Evolutionary conservation across 1,139 yeast genomes (phyloP), one percentile per base, ranked within the genome.

Genomic region (Kodamaea suecica): DNA sequence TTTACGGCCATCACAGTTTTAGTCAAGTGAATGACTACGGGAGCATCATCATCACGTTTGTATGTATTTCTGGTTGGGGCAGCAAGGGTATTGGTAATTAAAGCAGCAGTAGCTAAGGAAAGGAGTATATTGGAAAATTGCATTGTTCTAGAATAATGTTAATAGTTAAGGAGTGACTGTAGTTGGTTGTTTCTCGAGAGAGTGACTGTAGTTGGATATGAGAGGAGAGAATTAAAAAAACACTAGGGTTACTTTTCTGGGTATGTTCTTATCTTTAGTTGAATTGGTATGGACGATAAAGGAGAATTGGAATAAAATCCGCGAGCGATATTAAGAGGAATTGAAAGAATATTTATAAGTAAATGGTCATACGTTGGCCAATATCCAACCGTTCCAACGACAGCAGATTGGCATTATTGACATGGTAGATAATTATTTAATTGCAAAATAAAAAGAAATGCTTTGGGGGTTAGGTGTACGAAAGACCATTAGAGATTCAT

Each of bases 1-100:
- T 59, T 50, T 14, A 55, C 45, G 30, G 59, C 52, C 37, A 63
- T 62, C 16, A 66, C 63, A 3, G 73, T 68, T 9, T 61, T 61
- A 40, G 63, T 60, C 37, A 67, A 48, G 29, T 59, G 61, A 32
- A 67, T 65, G 25, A 64, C 47, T 19, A 64, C 66, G 4, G 55
- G 58, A 37, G 50, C 64, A 31, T 52, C 50, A 23, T 41, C 44
- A 23, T 42, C 55, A 19, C 50, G 42, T 35, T 47, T 44, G 21
- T 32, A 36, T 29, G 23, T 14, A 29, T 35, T 34, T 19, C 24
- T 28, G 16, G 36, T 42, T 17, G 70, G 66, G 32, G 63, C 61
- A 31, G 63, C 66, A 25, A 51, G 27, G 17, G 55, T 47, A 15
- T 40, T 42, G 32, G 59, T 38, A 29, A 57, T 45, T 40, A 61